phyloP scores from a whole-genome alignment of 2,329 filamentous ascomycete genomes.

The Aureobasidium sp. region DNA sequence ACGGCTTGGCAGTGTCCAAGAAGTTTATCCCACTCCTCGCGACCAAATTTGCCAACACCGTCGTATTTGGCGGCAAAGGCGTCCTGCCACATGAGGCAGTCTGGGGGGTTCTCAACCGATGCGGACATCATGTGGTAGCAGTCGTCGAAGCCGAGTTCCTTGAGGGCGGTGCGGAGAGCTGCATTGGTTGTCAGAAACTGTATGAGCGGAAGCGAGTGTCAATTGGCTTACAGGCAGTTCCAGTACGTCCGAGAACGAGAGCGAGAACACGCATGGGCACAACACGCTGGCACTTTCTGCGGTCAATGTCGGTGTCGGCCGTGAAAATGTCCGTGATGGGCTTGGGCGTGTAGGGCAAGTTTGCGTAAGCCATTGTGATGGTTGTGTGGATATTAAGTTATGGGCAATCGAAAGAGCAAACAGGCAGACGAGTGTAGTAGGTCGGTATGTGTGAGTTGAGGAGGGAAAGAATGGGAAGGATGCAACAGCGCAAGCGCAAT shows the following conservation, averaged over 20 bases:
- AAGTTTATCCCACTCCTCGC: constrained; percentile 61
- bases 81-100: constrained; percentile 62
- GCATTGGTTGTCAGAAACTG: neutral
- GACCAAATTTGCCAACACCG: constrained; percentile 51
- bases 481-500: neutral
- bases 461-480: neutral
- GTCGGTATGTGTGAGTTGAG: neutral
- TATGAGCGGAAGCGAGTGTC: neutral
- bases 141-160: constrained; percentile 57
- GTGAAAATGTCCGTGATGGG: constrained; percentile 55
- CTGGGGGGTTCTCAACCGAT: constrained; percentile 58
- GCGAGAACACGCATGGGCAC: constrained; percentile 67
- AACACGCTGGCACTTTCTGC: constrained; percentile 53
- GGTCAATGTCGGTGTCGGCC: constrained; percentile 58
- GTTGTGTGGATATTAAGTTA: constrained; percentile 2
- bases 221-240: constrained; percentile 52
- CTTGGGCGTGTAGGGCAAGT: constrained; percentile 32
- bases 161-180: constrained; percentile 58
- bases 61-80: constrained; percentile 56
- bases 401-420: neutral
- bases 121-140: constrained; percentile 68
- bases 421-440: neutral
- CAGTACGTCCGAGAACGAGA: constrained; percentile 60
- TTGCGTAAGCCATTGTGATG: constrained; percentile 28
- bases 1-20: constrained; percentile 57